Evolutionary conservation across 768 basidiomycete genomes (phyloP), one percentile per base, ranked within the genome.

Genomic region (Megacollybia marginata): DNA sequence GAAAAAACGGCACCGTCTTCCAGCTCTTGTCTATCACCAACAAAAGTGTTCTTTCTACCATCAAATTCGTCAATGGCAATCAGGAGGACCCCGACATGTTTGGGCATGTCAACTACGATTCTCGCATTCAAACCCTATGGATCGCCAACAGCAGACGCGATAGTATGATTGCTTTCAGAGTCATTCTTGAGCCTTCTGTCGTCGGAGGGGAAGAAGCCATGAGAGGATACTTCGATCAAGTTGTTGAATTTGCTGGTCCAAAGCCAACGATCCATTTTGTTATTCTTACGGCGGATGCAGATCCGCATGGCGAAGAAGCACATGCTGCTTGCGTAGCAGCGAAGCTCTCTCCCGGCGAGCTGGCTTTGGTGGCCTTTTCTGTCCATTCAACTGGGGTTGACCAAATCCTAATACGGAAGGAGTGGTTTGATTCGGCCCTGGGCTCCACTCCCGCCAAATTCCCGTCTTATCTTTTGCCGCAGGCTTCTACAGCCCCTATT

Each of bases 311-410:
- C 12, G 83, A 86, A 48, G 88, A 91, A 63, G 87, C 88, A 0
- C 81, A 84, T 57, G 88, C 88, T 9, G 88, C 88, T 6, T 91
- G 88, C 54, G 74, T 88, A 18, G 88, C 88, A 3, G 88, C 88
- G 2, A 90, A 90, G 59, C 73, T 90, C 5, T 72, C 76, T 6
- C 80, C 83, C 1, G 84, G 85, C 36, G 85, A 90, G 55, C 70
- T 91, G 34, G 87, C 88, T 20, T 72, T 92, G 46, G 86, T 90
- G 5, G 88, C 87, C 31, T 92, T 91, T 67, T 88, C 86, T 2
- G 88, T 92, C n/a, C 90, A 92, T 61, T 83, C 86, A 15, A 80
- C 78, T n/a, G 90, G 90, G 34, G 90, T 92, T 12, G 90, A 92
- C 60, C 90, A 92, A 60, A 80, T 92, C 28, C 76, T 92, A 47